Base-by-base conservation (phyloP, 2,329 filamentous ascomycete species). In the Exophiala viscosa region DNA sequence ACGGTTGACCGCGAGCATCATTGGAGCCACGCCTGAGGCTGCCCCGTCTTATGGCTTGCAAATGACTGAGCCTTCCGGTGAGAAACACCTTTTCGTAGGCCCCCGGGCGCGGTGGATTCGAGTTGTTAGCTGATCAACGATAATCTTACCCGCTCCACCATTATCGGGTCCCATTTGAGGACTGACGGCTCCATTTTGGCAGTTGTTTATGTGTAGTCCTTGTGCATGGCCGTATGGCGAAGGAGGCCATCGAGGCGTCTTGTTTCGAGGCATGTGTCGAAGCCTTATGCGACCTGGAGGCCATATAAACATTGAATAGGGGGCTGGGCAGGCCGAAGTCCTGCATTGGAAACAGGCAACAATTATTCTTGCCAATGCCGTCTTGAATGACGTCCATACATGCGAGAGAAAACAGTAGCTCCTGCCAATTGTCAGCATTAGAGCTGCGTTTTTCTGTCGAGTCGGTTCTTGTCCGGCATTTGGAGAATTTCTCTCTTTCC, bases 1-100 rank as follows among this genome's bases (percentile, higher is more conserved):
- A 50, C 34, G 13, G 39, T 38, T 52, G 18, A 11, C 36, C 50
- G 38, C 45, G 45, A 49, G 41, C 13, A 33, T 44, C 49, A 47
- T 48, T 52, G 46, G 50, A 52, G 53, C 53, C 49, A 52, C 50
- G 49, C 45, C 35, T 28, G 5, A 28, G 3, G 23, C 23, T 28
- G 23, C 23, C 23, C 23, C 23, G 23, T 28, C 23, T 5, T 28
- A 28, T 7, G 23, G 23, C 23, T 28, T 28, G 23, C 23, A 28
- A 5, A 28, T 7, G 23, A 7, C 23, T 28, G 8, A 28, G 23
- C 5, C 23, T 5, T 28, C 8, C 23, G 23, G 23, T 28, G 23
- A 7, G 23, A 28, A 28, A 7, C 5, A 5, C 23, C 23, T 28
- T 28, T 28, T 28, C 23, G 3, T 28, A 7, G 23, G 23, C 3